Conservation (phyloP, 768 basidiomycete genomes). For the Hortiboletus campestris region DNA sequence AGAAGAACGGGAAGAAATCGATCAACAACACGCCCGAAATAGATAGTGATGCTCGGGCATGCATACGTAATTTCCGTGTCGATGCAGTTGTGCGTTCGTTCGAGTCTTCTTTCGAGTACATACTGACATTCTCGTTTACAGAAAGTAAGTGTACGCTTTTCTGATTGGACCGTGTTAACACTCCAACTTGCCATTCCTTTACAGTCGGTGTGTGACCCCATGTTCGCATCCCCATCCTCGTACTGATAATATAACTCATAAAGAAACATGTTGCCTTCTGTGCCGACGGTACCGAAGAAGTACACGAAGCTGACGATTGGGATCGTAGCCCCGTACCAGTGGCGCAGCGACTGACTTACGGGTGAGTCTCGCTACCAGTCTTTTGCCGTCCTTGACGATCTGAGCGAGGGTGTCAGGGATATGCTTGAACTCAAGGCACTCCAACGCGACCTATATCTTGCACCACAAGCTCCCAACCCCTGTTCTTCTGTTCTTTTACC, state of each 20-base stretch:
- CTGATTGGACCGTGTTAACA: background rate
- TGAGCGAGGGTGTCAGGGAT: conserved; percentile 40
- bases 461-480: conserved; percentile 46
- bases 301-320: conserved; percentile 74
- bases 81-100: conserved; percentile 17
- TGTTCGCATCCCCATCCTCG: background rate
- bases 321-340: conserved; percentile 72
- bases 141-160: conserved; percentile 17
- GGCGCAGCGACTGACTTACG: conserved; percentile 58
- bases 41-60: conserved; percentile 20
- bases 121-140: conserved; percentile 4
- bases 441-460: conserved; percentile 59
- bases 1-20: conserved; percentile 10
- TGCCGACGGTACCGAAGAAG: conserved; percentile 50
- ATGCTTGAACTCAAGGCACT: conserved; percentile 69
- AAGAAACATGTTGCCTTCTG: conserved; percentile 66
- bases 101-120: background rate
- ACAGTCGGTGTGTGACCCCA: conserved; percentile 12
- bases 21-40: background rate
- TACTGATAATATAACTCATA: background rate
- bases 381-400: background rate
- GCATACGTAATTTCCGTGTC: conserved; percentile 27
- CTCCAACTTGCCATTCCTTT: background rate
- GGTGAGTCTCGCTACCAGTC: conserved; percentile 45
- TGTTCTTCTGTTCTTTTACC: conserved; percentile 45